Evolutionary conservation across 495 filamentous ascomycete species (phyloP), one percentile per base, ranked within the genome.

Genomic region (Penicillium tannophilum): DNA sequence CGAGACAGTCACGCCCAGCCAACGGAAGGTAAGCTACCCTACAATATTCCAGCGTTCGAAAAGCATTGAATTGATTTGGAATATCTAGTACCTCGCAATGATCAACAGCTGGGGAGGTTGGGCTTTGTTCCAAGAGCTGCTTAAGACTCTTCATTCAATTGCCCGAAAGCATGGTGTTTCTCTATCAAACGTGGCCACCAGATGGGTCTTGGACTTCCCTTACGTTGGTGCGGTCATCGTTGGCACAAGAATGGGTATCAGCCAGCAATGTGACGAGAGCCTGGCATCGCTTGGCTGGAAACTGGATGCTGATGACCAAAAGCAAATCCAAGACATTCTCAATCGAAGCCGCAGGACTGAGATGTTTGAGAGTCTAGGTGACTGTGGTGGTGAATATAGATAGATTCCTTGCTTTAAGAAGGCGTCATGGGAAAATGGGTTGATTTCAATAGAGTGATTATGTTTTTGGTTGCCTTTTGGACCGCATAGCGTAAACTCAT

Each of bases 311-410:
- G 64, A 61, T 3, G 71, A 74, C 50, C 47, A 63, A 43, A 45
- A 51, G 41, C 36, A 30, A 5, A 72, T 79, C 45, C 58, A 72
- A 35, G 44, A 20, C 3, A 54, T 67, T 17, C 46, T 58, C 52
- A 60, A 39, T 51, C 64, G 59, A 56, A 65, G 61, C 56, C 47
- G 16, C 0, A 30, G 42, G 47, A 56, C 45, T 11, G 58, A 64
- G 9, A 53, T 79, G n/a, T 76, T 74, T 61, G 63, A 68, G 19
- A 60, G 20, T 30, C 62, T 79, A n/a, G 76, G 76, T 10, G 76
- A 78, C 54, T 78, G 76, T 44, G 76, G 76, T 45, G 65, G 67
- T 10, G 75, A 77, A 58, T 79, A 79, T 66, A 67, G 74, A 26
- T 64, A 49, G 61, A 56, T 60, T 55, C 26, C 24, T 42, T 46